Base-by-base conservation (phyloP, 805 yeast genomes). In the Pichia scutulata region DNA sequence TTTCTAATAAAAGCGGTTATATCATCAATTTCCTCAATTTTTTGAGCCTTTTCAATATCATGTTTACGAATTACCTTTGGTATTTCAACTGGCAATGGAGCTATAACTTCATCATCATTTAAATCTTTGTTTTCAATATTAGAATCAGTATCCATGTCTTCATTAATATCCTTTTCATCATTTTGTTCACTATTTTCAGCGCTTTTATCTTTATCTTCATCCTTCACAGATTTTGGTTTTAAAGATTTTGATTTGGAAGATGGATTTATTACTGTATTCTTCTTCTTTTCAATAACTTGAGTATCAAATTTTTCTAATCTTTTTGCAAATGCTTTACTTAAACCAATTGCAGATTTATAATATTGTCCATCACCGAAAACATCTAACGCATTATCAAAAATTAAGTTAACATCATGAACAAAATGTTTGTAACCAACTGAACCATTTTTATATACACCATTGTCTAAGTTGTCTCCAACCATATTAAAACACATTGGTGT, bases 321-420 rank as follows among this genome's bases (percentile, higher is more conserved):
- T 41, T 61, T 69, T 39, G 71, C 69, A 55, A 84, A 81, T 52
- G 73, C 73, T 28, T 72, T 73, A 53, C 78, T 73, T 47, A 93
- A 72, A 42, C 76, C 75, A 39, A 64, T 67, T 0, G 97, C 84
- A 67, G 89, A 95, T 52, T 78, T 78, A 60, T 81, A 80, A 40
- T 90, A 82, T 48, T 93, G 80, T 1, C 77, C 80, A 47, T 85
- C 85, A 52, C 81, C 85, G 65, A 90, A 92, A 67, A 82, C 92
- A 1, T 75, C 64, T 61, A 81, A 80, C 2, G 97, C 96, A 66
- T 93, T 93, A 43, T 72, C 61, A 69, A 90, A 89, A 14, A 92
- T 82, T 47, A 83, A 69, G 26, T 71, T 68, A 7, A 84, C 71
- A 47, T 82, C 84, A 21, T 72, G 74, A 50, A 76, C 68, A 59